Conservation (phyloP, 2,329 filamentous ascomycete genomes). For the Anisogramma anomala region DNA sequence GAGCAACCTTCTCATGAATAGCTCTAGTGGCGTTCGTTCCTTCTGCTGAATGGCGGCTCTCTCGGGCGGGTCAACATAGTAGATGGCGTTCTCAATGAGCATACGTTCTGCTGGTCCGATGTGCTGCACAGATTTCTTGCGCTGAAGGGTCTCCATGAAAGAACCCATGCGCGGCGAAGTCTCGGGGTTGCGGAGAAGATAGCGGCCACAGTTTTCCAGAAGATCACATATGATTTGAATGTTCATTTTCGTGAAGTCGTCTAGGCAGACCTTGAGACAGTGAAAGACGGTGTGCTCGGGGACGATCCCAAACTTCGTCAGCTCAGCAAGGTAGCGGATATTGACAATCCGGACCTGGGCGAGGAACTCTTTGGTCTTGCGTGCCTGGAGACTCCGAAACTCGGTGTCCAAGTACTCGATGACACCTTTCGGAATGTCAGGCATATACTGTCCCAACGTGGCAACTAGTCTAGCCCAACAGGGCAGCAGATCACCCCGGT, state of each 20-base stretch:
- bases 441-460: slow-evolving; percentile 85
- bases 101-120: slow-evolving; percentile 93
- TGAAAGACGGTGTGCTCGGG: slow-evolving; percentile 98
- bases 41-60: slow-evolving; percentile 92
- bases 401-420: slow-evolving; percentile 91
- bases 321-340: slow-evolving; percentile 91
- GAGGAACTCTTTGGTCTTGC: slow-evolving; percentile 95
- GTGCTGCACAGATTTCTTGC: slow-evolving; percentile 92
- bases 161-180: slow-evolving; percentile 87
- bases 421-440: slow-evolving; percentile 83
- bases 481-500: slow-evolving; percentile 79
- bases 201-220: slow-evolving; percentile 91
- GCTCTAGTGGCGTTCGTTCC: slow-evolving; percentile 82
- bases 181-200: slow-evolving; percentile 82
- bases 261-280: slow-evolving; percentile 91
- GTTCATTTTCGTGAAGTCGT: slow-evolving; percentile 97
- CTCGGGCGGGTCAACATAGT: slow-evolving; percentile 93
- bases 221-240: slow-evolving; percentile 97
- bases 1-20: slow-evolving; percentile 84
- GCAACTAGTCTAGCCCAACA: slow-evolving; percentile 88
- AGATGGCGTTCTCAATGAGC: slow-evolving; percentile 95
- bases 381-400: slow-evolving; percentile 88
- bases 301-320: slow-evolving; percentile 96
- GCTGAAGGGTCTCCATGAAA: slow-evolving; percentile 86
- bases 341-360: slow-evolving; percentile 89